These are phyloP conservation scores for Coniella vitis DNA, from an alignment of 2,329 filamentous ascomycete species.

Conservation along the genomic window DNA sequence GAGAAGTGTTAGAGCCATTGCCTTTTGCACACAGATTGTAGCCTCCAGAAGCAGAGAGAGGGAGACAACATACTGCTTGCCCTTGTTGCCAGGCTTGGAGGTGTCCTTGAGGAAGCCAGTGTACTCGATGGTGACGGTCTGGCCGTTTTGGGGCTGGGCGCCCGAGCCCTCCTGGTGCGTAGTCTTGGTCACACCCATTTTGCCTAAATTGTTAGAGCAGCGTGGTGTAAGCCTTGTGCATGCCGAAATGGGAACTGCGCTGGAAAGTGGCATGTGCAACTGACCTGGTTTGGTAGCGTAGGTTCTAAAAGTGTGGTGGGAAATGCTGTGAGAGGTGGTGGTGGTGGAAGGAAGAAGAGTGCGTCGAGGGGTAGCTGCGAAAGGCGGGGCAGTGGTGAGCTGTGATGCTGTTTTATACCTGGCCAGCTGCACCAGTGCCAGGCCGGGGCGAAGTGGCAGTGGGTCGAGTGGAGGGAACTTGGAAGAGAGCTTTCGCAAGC, in stretches of 20 bases:
- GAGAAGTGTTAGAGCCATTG: neutral
- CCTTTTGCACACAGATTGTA: no score
- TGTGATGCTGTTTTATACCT: slow-evolving; percentile 5
- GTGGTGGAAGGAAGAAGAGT: no score
- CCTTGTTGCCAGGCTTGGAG: slow-evolving; percentile 55
- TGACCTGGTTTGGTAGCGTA: slow-evolving; percentile 6
- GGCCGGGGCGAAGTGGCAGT: slow-evolving; percentile 5
- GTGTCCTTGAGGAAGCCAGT: slow-evolving; percentile 77
- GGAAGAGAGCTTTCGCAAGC: slow-evolving; percentile 4
- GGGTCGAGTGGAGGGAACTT: slow-evolving; percentile 15
- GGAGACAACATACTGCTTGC: slow-evolving; percentile 53
- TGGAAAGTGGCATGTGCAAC: neutral
- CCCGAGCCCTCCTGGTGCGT: slow-evolving; percentile 55
- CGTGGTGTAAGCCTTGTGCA: slow-evolving; percentile 11
- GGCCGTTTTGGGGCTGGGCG: slow-evolving; percentile 54
- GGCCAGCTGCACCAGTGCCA: neutral
- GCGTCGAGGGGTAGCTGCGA: no score
- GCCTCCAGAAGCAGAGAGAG: no score
- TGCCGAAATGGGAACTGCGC: no score
- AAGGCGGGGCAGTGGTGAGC: neutral
- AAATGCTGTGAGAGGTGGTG: neutral
- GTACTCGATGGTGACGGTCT: slow-evolving; percentile 83
- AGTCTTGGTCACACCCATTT: slow-evolving; percentile 70
- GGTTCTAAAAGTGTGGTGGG: neutral
- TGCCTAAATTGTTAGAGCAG: slow-evolving; percentile 22